Evolutionary conservation across 139 green algal genomes (phyloP).

Genomic region (Chloropicon primus): DNA sequence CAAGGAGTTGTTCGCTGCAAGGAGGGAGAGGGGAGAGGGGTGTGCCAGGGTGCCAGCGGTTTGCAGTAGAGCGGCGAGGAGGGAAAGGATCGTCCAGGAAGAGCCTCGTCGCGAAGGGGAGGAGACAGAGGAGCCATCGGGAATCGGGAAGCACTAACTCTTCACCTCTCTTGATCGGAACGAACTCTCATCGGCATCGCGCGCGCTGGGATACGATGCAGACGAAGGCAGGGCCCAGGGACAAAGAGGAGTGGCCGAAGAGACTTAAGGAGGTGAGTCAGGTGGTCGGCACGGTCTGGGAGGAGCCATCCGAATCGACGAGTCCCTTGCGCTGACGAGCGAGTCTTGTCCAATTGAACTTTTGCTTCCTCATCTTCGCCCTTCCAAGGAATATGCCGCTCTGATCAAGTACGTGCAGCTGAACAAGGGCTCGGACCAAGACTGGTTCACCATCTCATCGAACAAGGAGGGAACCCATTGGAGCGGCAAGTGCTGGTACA

Average conservation of each 20-base stretch:
- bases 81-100: no score
- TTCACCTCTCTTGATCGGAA: no score
- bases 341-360: neutral
- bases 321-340: conserved; percentile 12
- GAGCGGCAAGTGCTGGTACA: conserved; percentile 76
- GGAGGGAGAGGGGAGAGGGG: no score
- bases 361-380: neutral
- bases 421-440: conserved; percentile 83
- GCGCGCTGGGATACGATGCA: neutral
- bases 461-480: conserved; percentile 73
- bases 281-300: neutral
- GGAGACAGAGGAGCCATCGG: no score
- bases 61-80: no score
- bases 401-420: conserved; percentile 92
- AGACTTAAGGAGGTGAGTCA: conserved; percentile 57
- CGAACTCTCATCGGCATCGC: neutral
- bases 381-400: conserved; percentile 59
- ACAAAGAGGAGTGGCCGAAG: conserved; percentile 57
- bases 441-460: conserved; percentile 90
- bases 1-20: no score
- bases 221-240: conserved; percentile 47
- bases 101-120: no score
- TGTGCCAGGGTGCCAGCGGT: no score
- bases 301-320: conserved; percentile 4
- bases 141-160: no score